Evolutionary conservation across 192 early-diverging fungal species (phyloP).

Genomic region (Backusella parvicylindrica): DNA sequence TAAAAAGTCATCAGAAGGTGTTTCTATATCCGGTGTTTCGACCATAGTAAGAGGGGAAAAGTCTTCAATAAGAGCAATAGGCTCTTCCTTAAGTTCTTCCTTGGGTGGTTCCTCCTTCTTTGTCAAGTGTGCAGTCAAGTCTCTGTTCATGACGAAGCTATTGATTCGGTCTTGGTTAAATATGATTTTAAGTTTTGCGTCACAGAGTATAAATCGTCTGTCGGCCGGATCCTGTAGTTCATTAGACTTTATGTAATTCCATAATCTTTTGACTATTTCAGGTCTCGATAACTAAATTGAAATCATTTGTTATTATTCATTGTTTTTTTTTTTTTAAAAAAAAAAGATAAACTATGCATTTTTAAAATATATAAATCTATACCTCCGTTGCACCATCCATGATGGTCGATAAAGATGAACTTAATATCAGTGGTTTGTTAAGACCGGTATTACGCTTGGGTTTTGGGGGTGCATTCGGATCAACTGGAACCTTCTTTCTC

Average conservation of each 20-base stretch:
- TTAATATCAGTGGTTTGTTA: slow-evolving; percentile 47
- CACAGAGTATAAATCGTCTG: slow-evolving; percentile 50
- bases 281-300: slow-evolving; percentile 49
- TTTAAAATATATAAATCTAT: not conserved
- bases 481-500: slow-evolving; percentile 13
- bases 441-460: slow-evolving; percentile 43
- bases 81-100: not conserved
- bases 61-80: not conserved
- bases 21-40: slow-evolving; percentile 11
- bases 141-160: slow-evolving; percentile 61
- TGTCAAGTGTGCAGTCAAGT: slow-evolving; percentile 50
- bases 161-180: slow-evolving; percentile 50
- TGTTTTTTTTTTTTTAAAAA: not conserved
- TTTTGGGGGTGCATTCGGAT: slow-evolving; percentile 35
- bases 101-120: slow-evolving; percentile 27
- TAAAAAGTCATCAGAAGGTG: slow-evolving; percentile 3
- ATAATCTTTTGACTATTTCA: slow-evolving; percentile 58
- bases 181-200: slow-evolving; percentile 43
- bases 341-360: not conserved
- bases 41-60: not conserved
- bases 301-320: not conserved
- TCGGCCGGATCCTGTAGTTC: slow-evolving; percentile 52
- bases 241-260: slow-evolving; percentile 59
- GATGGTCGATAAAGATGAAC: slow-evolving; percentile 35
- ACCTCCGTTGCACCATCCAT: slow-evolving; percentile 44